Base-by-base conservation (phyloP, 352 stramenopile genomes). In the Plasmopara muralis region DNA sequence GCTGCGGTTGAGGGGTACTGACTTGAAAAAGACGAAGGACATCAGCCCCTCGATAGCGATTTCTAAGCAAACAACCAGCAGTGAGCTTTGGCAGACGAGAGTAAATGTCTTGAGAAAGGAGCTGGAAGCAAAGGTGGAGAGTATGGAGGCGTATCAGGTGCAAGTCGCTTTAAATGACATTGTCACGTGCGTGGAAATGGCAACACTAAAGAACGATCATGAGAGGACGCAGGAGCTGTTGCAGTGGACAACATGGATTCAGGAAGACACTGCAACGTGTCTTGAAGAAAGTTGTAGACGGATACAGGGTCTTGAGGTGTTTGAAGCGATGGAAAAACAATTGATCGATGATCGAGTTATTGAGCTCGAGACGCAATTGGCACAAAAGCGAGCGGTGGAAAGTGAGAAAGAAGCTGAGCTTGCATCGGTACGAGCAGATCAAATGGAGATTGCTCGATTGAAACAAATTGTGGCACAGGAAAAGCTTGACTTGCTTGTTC, bases 301-400 rank as follows among this genome's bases (percentile, higher is more conserved):
- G 10, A 53, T 44, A 14, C 50, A 62, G 2, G 70, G 72, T 6
- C 53, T 50, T 0, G 71, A 83, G 12, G 45, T 40, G 29, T 83
- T 85, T 47, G 68, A 73, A 40, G 55, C 62, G 5, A 62, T 83
- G 16, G 76, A 87, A 56, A 71, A 66, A 18, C 62, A 71, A 13
- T 52, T 87, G 9, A 55, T 77, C 29, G 60, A 78, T 30, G 71
- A 85, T 37, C 64, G 73, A 31, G 65, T 87, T 13, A 50, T 66
- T 10, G 73, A 85, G 43, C 45, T 85, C 29, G 73, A 82, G 53
- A 77, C 64, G 16, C 71, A 70, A 28, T 49, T 80, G 42, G 53
- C 62, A n/a, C 68, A 82, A 45, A 70, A 72, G 50, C 46, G 52
- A 33, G 42, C 55, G 16, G 56, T 62, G 12, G 63, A 83, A 29